A percentile compares a stretch with the other conserved stretches of the same genome.
phyloP scores from a whole-genome alignment of 2,329 filamentous ascomycete genomes.

The Fusarium verticillioides region DNA sequence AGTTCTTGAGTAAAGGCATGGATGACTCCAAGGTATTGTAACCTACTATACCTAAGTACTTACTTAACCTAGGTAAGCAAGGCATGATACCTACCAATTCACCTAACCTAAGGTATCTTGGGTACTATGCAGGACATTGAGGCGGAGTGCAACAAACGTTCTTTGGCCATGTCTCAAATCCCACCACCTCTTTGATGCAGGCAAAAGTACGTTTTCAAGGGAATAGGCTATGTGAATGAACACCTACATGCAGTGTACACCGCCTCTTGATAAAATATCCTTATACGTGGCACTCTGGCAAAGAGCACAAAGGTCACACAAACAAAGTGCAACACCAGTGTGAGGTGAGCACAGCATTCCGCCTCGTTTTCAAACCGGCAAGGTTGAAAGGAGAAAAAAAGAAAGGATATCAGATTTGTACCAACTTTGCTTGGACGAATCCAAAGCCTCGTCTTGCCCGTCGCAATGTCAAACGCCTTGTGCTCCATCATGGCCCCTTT shows the following conservation, averaged over 20 bases:
- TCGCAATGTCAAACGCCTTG: slow-evolving; percentile 17
- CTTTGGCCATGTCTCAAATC: not conserved
- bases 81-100: not conserved
- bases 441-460: not conserved
- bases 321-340: not conserved
- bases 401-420: not conserved
- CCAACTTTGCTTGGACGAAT: not conserved
- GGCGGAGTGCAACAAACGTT: not conserved
- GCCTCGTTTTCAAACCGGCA: slow-evolving; percentile 9
- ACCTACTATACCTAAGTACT: not conserved
- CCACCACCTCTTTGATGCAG: not conserved
- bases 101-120: not conserved
- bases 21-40: not conserved
- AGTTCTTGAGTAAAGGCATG: not conserved
- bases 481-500: slow-evolving; percentile 1
- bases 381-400: not conserved
- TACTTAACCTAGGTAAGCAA: not conserved
- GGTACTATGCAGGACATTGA: not conserved
- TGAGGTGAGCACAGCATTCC: not conserved
- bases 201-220: not conserved
- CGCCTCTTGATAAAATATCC: not conserved
- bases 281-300: slow-evolving; percentile 6
- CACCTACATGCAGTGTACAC: not conserved
- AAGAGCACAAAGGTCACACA: not conserved
- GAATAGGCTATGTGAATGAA: not conserved